Base-by-base conservation (phyloP, 176 grass and related monocot genomes). In the Urochloa ruziziensis region DNA sequence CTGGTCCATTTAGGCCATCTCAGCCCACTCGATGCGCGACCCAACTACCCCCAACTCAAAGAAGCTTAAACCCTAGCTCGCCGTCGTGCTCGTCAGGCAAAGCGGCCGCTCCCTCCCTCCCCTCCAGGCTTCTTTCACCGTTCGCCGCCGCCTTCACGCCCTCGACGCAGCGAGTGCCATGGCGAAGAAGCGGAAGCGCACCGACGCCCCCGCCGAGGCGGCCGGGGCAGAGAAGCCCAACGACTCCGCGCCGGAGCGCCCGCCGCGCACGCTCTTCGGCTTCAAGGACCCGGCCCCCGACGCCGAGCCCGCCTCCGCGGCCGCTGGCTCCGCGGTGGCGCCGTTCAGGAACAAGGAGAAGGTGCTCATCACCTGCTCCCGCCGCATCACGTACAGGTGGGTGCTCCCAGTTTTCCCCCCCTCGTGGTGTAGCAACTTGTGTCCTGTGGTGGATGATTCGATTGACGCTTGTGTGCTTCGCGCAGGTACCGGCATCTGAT, bases 291-390 rank as follows among this genome's bases (percentile, higher is more conserved):
- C 64, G 8, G 68, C 19, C 48, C 8, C 34, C 36, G 75, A 65
- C 33, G 54, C 18, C 29, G 86, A 77, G 44, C 61, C 68, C 3
- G 68, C 52, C 25, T 36, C 75, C 3, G 85, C 7, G 51, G 84
- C 24, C 72, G 70, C 15, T 21, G 61, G 87, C 37, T 69, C 57
- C 10, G 57, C 46, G 2, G 59, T n/a, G 10, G 15, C 70, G 1
- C 69, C 27, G 16, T 99, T 99, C 77, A 73, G 93, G 5, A 99
- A 99, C 87, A 91, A 76, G 87, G 93, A 99, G 93, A 99, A 99
- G 89, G 89, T 94, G 24, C 76, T 96, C 51, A 71, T 99, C 6
- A 99, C 89, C 33, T 99, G 93, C 85, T 99, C 96, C 48, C 93
- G 93, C 23, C 89, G 93, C 33, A 99, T 99, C 83, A 92, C 81